Percentiles rank a stretch among this genome's conserved stretches.
These are phyloP conservation scores for Amphibolis antarctica DNA, from an alignment of 106 monocot genomes.

Conservation along the genomic window DNA sequence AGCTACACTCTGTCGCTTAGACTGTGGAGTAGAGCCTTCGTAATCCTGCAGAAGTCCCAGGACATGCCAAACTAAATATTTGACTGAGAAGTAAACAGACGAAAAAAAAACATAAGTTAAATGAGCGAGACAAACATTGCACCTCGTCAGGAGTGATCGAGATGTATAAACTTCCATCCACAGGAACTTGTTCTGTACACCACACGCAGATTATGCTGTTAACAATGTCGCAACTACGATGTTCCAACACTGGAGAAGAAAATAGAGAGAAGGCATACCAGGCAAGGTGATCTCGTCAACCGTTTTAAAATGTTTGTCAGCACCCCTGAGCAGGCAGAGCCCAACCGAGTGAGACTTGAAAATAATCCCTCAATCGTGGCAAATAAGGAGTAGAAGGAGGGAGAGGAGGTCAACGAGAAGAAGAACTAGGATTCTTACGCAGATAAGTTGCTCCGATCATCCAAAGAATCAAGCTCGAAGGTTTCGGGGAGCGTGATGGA, in stretches of 20 bases:
- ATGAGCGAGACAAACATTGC: neutral
- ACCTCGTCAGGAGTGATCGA: constrained; percentile 43
- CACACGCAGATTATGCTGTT: neutral
- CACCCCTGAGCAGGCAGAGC: constrained; percentile 24
- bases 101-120: neutral
- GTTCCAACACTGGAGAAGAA: neutral
- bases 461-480: constrained; percentile 62
- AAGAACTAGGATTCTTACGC: constrained; percentile 23
- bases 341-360: neutral
- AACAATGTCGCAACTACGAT: neutral
- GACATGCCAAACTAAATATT: neutral
- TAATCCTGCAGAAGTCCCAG: constrained; percentile 19
- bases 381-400: neutral
- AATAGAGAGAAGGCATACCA: constrained; percentile 17
- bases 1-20: constrained; percentile 8
- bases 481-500: constrained; percentile 66
- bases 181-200: constrained; percentile 30
- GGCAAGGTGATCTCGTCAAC: constrained; percentile 60
- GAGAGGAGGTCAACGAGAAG: neutral
- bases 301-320: constrained; percentile 41
- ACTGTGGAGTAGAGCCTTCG: constrained; percentile 11
- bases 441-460: constrained; percentile 15
- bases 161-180: constrained; percentile 33
- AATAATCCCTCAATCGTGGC: neutral
- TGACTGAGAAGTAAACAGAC: constrained; percentile 2